phyloP scores from a whole-genome alignment of 1,139 yeast species.

The Pneumocystis carinii region DNA sequence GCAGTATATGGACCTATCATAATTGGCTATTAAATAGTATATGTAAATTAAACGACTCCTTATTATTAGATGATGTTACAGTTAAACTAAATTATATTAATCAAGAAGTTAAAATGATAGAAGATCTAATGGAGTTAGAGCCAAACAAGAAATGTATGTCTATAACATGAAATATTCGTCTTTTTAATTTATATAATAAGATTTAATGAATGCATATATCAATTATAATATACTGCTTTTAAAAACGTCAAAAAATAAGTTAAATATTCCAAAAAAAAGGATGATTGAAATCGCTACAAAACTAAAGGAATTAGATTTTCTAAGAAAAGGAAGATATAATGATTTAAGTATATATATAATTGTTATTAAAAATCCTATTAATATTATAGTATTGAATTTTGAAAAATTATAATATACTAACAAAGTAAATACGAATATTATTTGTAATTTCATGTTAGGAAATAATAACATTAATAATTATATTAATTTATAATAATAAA shows the following conservation, averaged over 20 bases:
- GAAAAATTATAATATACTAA: background rate
- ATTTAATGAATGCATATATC: conserved; percentile 23
- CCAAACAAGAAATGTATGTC: conserved; percentile 26
- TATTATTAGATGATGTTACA: conserved; percentile 12
- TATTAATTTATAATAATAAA: background rate
- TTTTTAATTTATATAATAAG: background rate
- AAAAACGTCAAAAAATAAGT: conserved; percentile 19
- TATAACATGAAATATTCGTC: background rate
- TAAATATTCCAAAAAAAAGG: conserved; percentile 13
- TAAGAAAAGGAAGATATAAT: conserved; percentile 47
- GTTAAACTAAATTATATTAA: conserved; percentile 18
- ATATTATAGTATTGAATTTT: background rate
- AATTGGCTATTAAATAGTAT: conserved; percentile 61
- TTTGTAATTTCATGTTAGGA: no score
- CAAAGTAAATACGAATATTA: no score
- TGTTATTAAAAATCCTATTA: background rate
- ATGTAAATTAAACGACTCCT: conserved; percentile 28
- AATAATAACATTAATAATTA: no score
- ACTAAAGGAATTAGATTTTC: conserved; percentile 50
- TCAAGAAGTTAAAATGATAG: conserved; percentile 21
- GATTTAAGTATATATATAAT: conserved; percentile 19
- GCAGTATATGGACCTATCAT: conserved; percentile 80
- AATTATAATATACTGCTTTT: conserved; percentile 16
- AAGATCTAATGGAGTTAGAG: conserved; percentile 27
- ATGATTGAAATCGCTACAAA: conserved; percentile 25